phyloP scores from a whole-genome alignment of 208 protist species.

The Strigomonas culicis region DNA sequence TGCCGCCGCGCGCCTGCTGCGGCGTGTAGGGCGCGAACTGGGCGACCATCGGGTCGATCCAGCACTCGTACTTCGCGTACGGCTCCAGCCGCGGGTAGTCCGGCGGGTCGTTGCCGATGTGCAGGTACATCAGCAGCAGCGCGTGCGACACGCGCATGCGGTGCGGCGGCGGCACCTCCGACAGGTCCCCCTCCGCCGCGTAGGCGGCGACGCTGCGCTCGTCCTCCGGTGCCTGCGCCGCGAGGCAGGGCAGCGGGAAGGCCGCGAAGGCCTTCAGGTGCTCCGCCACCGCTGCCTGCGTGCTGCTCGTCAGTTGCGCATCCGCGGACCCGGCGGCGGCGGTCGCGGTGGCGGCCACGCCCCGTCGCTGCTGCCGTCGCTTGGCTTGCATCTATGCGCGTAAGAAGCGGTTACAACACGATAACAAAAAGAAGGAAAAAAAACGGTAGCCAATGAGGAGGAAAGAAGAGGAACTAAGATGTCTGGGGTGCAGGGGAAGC shows the following conservation, averaged over 20 bases:
- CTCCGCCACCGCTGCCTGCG: slow-evolving; percentile 44
- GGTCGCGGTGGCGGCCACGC: background rate
- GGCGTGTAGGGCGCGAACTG: slow-evolving; percentile 30
- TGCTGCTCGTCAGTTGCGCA: slow-evolving; percentile 14
- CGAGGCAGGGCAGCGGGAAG: slow-evolving; percentile 53
- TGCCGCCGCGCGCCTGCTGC: slow-evolving; percentile 26
- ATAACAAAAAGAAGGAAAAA: background rate
- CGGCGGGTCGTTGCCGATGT: slow-evolving; percentile 98
- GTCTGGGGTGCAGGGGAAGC: background rate
- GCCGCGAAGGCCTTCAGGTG: slow-evolving; percentile 66
- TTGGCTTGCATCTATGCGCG: background rate
- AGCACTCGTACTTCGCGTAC: slow-evolving; percentile 96
- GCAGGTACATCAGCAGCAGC: slow-evolving; percentile 95
- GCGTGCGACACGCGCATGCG: slow-evolving; percentile 59
- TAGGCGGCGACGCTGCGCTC: slow-evolving; percentile 12
- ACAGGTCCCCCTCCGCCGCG: slow-evolving; percentile 13
- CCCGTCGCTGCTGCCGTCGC: slow-evolving; percentile 6
- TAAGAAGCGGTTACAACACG: slow-evolving; percentile 2
- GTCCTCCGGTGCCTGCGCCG: slow-evolving; percentile 36
- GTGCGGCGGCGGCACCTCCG: slow-evolving; percentile 18
- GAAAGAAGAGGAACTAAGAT: slow-evolving; percentile 3
- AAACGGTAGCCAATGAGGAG: background rate
- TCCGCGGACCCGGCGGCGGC: background rate
- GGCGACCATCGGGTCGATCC: slow-evolving; percentile 90
- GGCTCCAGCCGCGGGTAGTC: slow-evolving; percentile 95